Base-by-base conservation (phyloP, 2,329 filamentous ascomycete species). In the Xylaria multiplex region DNA sequence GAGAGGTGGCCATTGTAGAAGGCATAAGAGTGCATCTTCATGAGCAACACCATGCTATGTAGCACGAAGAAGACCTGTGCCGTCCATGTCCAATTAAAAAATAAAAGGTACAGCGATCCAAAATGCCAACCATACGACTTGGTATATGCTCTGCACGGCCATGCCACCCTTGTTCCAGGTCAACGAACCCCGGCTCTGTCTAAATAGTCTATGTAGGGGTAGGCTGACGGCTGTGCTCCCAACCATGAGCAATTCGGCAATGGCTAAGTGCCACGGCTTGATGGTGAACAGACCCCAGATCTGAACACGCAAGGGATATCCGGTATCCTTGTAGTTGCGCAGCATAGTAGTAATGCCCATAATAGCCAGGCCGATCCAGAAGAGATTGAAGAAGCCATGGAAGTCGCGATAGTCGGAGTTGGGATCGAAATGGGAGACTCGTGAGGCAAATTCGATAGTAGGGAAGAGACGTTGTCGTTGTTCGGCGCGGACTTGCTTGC, bases 21-120 rank as follows among this genome's bases (percentile, higher is more conserved):
- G 27, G 93, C 92, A 76, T 97, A 99, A 6, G 94, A 97, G 79
- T 99, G 96, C 89, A 98, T 96, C 84, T 99, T 99, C 96, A 99
- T 99, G 57, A 97, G 88, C 22, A 99, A 85, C 7, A 93, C 91
- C 80, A 99, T 88, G 49, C 93, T 91, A 79, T 99, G 96, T 40
- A 99, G 84, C 11, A 94, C 91, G 72, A 99, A 87, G 78, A 96
- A 99, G 45, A 99, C 96, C 76, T 98, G 96, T 2, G 95, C 90
- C 0, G 96, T 99, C 96, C 96, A 99, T 2, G 93, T 92, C 96
- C 96, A 99, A 58, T 91, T 85, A 8, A 96, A 84, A 84, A 72
- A 90, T 79, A 71, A 98, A 98, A 0, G 96, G 96, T 76, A 93
- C 88, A 77, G 86, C 84, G 67, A 96, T 89, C 95, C 95, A 98